Base-by-base conservation (phyloP, 495 filamentous ascomycete species). In the Hyaloscypha hepaticicola region DNA sequence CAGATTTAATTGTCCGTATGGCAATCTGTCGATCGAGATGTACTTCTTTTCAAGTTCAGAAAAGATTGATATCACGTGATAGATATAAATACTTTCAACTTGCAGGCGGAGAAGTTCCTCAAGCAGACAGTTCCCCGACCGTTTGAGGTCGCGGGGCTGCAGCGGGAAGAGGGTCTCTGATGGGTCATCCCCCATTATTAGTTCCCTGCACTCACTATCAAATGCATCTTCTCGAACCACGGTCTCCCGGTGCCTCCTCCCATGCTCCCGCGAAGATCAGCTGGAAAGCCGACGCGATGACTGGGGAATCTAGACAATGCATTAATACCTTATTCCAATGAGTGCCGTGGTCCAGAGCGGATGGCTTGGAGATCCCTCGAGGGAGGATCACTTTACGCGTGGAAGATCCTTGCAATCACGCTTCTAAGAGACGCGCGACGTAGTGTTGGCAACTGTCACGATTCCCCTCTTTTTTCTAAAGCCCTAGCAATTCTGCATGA, bases 401-500 rank as follows among this genome's bases (percentile, higher is more conserved):
- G 16, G 7, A 45, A 11, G 21, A 25, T 19, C 50, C 50, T 12
- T 24, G 50, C 50, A 53, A 24, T 14, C 50, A 4, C 50, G 50
- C 50, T 28, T 21, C 19, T 45, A 19, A 8, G 8, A 28, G 50
- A 53, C 50, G 50, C n/a, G 14, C 55, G n/a, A n/a, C n/a, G n/a
- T n/a, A n/a, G n/a, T n/a, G n/a, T n/a, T n/a, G n/a, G n/a, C n/a
- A n/a, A 27, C 1, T 22, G 31, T 58, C 28, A 26, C 55, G 55
- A 34, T 19, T 38, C 55, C 27, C 1, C 5, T 58, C 28, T 24
- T 58, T 22, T n/a, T n/a, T n/a, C n/a, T n/a, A n/a, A 14, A 9
- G 19, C 55, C 27, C 28, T 34, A 16, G 27, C 55, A 34, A 14
- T 45, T 45, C 55, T 58, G 55, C 55, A 58, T 33, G 29, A 58